phyloP scores from a whole-genome alignment of 2,329 filamentous ascomycete species.

The Nakataea oryzae region DNA sequence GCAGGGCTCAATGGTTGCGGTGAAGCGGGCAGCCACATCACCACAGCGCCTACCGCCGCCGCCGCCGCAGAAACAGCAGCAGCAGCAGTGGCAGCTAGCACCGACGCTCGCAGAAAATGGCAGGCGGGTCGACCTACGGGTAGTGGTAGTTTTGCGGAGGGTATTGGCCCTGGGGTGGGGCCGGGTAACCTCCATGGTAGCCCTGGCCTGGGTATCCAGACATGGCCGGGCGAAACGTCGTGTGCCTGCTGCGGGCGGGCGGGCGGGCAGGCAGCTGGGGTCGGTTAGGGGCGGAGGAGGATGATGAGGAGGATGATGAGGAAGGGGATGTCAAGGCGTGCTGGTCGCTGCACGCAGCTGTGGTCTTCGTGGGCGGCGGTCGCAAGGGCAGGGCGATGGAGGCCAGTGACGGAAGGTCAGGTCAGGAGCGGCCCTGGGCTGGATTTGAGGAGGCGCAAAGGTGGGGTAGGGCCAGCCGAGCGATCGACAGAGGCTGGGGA shows the following conservation, averaged over 20 bases:
- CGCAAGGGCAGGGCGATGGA: too few relatives aligned
- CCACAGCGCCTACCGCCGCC: background rate
- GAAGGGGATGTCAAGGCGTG: background rate
- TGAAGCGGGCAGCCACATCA: background rate
- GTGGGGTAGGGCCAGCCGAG: background rate
- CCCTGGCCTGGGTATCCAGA: constrained; percentile 9
- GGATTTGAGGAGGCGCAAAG: background rate
- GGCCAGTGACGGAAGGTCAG: too few relatives aligned
- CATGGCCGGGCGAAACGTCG: constrained; percentile 3
- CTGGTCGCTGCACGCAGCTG: background rate
- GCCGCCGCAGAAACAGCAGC: background rate
- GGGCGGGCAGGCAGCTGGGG: too few relatives aligned
- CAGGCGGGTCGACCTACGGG: constrained; percentile 3
- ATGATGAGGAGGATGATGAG: background rate
- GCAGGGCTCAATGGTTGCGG: background rate
- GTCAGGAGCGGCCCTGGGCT: too few relatives aligned
- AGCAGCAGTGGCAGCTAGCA: background rate
- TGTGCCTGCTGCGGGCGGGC: too few relatives aligned
- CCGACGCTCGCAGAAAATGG: background rate
- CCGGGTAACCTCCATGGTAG: constrained; percentile 7
- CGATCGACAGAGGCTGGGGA: constrained; percentile 1
- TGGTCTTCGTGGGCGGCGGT: too few relatives aligned
- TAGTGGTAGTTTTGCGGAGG: constrained; percentile 5
- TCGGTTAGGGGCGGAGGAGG: too few relatives aligned
- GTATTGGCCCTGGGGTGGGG: constrained; percentile 7